These are phyloP conservation scores for Phytophthora kernoviae DNA, from an alignment of 352 stramenopile species.

Conservation along the genomic window DNA sequence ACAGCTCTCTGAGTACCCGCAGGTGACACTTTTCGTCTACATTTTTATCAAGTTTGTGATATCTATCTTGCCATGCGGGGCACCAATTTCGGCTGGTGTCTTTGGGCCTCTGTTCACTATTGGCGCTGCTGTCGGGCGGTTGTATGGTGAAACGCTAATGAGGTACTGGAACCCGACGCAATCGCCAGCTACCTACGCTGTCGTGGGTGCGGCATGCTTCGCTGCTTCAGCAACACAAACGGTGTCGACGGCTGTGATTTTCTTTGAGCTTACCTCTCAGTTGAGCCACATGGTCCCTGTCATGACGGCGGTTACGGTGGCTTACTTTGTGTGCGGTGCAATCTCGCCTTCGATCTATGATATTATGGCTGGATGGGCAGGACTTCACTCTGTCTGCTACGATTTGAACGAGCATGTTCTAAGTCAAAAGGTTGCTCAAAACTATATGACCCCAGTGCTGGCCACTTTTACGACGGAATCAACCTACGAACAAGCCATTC, in stretches of 20 bases:
- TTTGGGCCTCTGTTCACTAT: constrained; percentile 87
- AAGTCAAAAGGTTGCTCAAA: constrained; percentile 69
- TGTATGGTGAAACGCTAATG: constrained; percentile 86
- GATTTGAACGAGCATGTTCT: constrained; percentile 83
- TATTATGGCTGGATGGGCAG: constrained; percentile 77
- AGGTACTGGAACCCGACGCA: constrained; percentile 79
- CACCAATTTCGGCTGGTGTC: constrained; percentile 80
- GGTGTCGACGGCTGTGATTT: constrained; percentile 88
- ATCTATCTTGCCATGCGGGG: constrained; percentile 76
- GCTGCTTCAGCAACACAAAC: constrained; percentile 90
- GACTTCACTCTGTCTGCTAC: constrained; percentile 82
- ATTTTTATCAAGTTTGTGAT: constrained; percentile 79
- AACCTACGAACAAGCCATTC: constrained; percentile 74
- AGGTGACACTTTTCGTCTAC: constrained; percentile 81
- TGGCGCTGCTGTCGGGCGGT: constrained; percentile 70
- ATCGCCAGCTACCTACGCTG: constrained; percentile 84
- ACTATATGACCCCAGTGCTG: constrained; percentile 67
- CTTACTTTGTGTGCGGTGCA: constrained; percentile 80
- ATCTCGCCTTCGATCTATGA: constrained; percentile 90
- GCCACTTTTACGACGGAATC: constrained; percentile 76
- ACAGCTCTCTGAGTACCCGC: constrained; percentile 66
- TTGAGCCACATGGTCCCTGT: constrained; percentile 87
- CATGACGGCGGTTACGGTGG: constrained; percentile 82
- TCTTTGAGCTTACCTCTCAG: constrained; percentile 89
- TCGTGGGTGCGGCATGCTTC: constrained; percentile 93